Conservation (phyloP, 2,329 filamentous ascomycete genomes). For the Microdochium paspali region DNA sequence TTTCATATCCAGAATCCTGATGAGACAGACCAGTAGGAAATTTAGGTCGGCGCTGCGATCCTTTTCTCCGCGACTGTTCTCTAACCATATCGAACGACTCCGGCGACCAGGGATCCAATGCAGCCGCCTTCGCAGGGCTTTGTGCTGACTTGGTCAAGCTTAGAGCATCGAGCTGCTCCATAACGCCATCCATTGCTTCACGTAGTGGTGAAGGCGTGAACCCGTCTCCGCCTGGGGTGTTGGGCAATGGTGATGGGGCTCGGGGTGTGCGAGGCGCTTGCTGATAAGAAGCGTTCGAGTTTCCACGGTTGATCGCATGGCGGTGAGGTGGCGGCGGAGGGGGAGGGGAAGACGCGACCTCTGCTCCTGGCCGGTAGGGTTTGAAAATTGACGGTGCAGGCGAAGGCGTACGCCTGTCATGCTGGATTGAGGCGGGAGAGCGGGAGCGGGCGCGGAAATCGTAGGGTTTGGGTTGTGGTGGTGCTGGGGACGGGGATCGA, state of each 20-base stretch:
- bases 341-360: slow-evolving; percentile 57
- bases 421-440: slow-evolving; percentile 19
- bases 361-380: slow-evolving; percentile 20
- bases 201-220: slow-evolving; percentile 85
- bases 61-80: slow-evolving; percentile 26
- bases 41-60: slow-evolving; percentile 40
- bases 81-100: slow-evolving; percentile 64
- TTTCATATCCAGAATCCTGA: slow-evolving; percentile 52
- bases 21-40: slow-evolving; percentile 65
- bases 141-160: slow-evolving; percentile 49
- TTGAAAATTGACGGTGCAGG: slow-evolving; percentile 27
- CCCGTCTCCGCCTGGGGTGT: slow-evolving; percentile 56
- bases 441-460: slow-evolving; percentile 20
- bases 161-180: slow-evolving; percentile 88
- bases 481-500: neutral
- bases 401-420: slow-evolving; percentile 24
- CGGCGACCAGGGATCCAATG: slow-evolving; percentile 76
- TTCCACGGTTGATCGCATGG: slow-evolving; percentile 34
- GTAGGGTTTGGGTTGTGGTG: slow-evolving; percentile 3
- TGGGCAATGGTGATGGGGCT: slow-evolving; percentile 53
- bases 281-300: slow-evolving; percentile 21
- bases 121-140: slow-evolving; percentile 25
- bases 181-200: slow-evolving; percentile 96
- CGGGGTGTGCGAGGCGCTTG: slow-evolving; percentile 44
- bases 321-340: slow-evolving; percentile 79